Percentiles rank a stretch among this genome's conserved stretches.
phyloP scores from a whole-genome alignment of 139 green algal genomes.

The Astrephomene gubernaculifera region DNA sequence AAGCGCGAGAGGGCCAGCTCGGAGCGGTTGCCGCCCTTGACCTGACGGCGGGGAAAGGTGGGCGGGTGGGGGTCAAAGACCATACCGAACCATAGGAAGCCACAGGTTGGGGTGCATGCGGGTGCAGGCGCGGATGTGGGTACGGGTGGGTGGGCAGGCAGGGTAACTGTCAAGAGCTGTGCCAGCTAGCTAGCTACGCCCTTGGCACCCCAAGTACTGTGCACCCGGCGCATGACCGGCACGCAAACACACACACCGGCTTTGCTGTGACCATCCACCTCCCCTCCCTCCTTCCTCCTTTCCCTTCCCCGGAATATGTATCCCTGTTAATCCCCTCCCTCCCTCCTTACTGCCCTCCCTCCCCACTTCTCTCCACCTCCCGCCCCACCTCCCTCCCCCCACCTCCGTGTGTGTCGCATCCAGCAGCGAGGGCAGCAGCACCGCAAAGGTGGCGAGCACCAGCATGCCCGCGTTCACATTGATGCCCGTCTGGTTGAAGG shows the following conservation, averaged over 20 bases:
- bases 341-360: neutral
- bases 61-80: neutral
- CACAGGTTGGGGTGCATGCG: too few relatives aligned
- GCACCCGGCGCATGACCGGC: too few relatives aligned
- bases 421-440: conserved; percentile 70
- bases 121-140: too few relatives aligned
- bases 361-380: neutral
- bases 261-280: too few relatives aligned
- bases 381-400: neutral
- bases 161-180: too few relatives aligned
- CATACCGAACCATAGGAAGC: too few relatives aligned
- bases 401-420: conserved; percentile 65
- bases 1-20: conserved; percentile 66
- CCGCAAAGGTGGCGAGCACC: conserved; percentile 61
- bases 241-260: too few relatives aligned
- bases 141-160: too few relatives aligned
- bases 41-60: neutral
- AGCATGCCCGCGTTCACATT: conserved; percentile 74
- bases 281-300: too few relatives aligned
- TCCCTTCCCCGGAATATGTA: too few relatives aligned
- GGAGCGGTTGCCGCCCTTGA: neutral
- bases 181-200: too few relatives aligned
- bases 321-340: neutral
- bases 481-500: conserved; percentile 54
- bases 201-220: too few relatives aligned